These are phyloP conservation scores for Aureobasidium sp. DNA, from an alignment of 2,329 filamentous ascomycete species.

Conservation along the genomic window DNA sequence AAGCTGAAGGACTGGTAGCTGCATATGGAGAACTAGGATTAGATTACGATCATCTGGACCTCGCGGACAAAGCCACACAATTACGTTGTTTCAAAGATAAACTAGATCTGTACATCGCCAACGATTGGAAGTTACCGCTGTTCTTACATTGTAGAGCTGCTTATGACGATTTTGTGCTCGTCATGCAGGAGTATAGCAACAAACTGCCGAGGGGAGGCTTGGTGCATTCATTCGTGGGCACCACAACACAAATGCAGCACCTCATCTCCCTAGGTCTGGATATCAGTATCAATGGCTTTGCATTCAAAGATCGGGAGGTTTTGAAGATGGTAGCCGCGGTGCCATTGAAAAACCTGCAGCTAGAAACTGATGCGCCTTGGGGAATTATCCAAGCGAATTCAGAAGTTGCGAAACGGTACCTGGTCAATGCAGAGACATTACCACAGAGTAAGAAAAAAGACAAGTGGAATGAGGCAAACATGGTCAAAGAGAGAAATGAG, in stretches of 20 bases:
- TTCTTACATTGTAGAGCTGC: conserved; percentile 37
- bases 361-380: conserved; percentile 44
- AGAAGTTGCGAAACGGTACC: conserved; percentile 35
- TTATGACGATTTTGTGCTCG: conserved; percentile 35
- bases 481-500: conserved; percentile 46
- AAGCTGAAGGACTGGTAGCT: conserved; percentile 25
- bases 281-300: conserved; percentile 44
- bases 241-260: conserved; percentile 31
- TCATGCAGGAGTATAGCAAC: conserved; percentile 33
- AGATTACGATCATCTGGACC: conserved; percentile 41
- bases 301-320: conserved; percentile 32
- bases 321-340: conserved; percentile 36
- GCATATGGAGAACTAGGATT: conserved; percentile 45
- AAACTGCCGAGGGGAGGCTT: conserved; percentile 30
- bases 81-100: conserved; percentile 34
- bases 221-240: conserved; percentile 35
- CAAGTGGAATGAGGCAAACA: conserved; percentile 34
- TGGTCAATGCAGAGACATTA: conserved; percentile 30
- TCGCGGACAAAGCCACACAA: conserved; percentile 35
- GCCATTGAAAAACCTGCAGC: conserved; percentile 34
- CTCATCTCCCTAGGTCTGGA: conserved; percentile 33
- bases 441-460: conserved; percentile 41
- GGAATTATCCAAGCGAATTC: conserved; percentile 31
- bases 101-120: conserved; percentile 30
- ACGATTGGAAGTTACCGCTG: conserved; percentile 29